Evolutionary conservation across 1,139 yeast species (phyloP).

Genomic region (Debaryomyces singareniensis): DNA sequence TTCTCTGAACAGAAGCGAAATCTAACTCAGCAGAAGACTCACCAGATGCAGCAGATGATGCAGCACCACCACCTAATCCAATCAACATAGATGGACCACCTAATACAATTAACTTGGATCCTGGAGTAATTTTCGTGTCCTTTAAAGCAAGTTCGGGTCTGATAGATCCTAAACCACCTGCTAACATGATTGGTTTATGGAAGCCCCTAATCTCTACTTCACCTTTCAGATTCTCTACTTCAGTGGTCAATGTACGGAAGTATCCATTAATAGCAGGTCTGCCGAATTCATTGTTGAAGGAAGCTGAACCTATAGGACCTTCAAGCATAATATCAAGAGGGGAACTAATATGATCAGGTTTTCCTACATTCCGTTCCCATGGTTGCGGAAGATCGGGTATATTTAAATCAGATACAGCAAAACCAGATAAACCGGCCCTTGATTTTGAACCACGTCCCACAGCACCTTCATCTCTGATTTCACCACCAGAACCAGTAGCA

Average conservation of each 20-base stretch:
- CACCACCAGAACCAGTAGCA: constrained; percentile 99
- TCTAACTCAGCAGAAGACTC: constrained; percentile 95
- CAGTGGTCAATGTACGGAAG: constrained; percentile 89
- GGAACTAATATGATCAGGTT: constrained; percentile 90
- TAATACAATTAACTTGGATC: constrained; percentile 83
- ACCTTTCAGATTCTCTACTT: constrained; percentile 56
- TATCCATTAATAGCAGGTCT: constrained; percentile 97
- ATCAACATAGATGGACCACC: constrained; percentile 99
- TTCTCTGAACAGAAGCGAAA: constrained; percentile 98
- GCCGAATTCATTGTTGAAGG: constrained; percentile 98
- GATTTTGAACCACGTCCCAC: constrained; percentile 98
- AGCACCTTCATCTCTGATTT: constrained; percentile 99
- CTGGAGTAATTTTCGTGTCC: constrained; percentile 83
- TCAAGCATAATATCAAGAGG: constrained; percentile 92
- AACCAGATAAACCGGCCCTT: constrained; percentile 94
- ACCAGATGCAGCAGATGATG: constrained; percentile 91
- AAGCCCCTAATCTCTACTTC: constrained; percentile 82
- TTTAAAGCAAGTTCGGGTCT: constrained; percentile 91
- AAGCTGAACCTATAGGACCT: constrained; percentile 97
- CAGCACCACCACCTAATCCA: constrained; percentile 99
- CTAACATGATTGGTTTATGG: constrained; percentile 98
- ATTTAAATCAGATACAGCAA: constrained; percentile 81
- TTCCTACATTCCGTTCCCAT: constrained; percentile 87
- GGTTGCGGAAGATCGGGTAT: constrained; percentile 87
- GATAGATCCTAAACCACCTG: constrained; percentile 98